Percentiles rank a stretch among this genome's conserved stretches.
Conservation (phyloP, 1,284 basidiomycete genomes). For the Apiotrichum mycotoxinovorans region DNA sequence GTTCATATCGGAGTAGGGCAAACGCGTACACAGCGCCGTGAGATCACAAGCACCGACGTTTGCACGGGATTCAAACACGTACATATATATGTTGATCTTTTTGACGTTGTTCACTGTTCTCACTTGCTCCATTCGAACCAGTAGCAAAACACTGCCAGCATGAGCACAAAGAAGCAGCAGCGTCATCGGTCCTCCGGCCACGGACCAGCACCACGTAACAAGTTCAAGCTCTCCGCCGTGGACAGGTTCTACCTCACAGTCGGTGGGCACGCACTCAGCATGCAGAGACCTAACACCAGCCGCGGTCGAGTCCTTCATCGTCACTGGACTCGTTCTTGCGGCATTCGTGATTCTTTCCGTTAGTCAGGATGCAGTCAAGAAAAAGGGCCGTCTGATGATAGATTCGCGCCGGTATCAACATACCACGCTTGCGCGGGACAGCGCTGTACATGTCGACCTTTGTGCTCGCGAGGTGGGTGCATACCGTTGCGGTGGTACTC, state of each 20-base stretch:
- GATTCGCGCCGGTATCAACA: slow-evolving; percentile 1
- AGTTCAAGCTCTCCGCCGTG: neutral
- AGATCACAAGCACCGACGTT: too few species aligned
- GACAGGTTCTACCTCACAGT: neutral
- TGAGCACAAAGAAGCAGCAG: neutral
- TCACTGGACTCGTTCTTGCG: slow-evolving; percentile 26
- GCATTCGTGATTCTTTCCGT: slow-evolving; percentile 33
- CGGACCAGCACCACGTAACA: neutral
- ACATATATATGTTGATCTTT: too few species aligned
- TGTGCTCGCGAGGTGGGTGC: slow-evolving; percentile 75
- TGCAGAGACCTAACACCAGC: neutral
- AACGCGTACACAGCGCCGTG: too few species aligned
- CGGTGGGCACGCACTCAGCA: neutral
- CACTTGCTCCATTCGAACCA: too few species aligned
- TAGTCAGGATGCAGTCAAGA: neutral
- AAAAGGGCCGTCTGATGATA: neutral
- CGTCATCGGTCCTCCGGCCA: neutral
- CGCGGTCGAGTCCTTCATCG: slow-evolving; percentile 17
- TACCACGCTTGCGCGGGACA: neutral
- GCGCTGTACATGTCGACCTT: slow-evolving; percentile 84
- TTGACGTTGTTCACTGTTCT: too few species aligned
- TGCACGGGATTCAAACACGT: too few species aligned
- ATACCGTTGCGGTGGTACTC: too few species aligned
- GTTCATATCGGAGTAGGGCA: too few species aligned
- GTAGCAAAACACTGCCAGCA: neutral